phyloP scores from a whole-genome alignment of 1,284 basidiomycete species.

The Cutaneotrichosporon sp. region DNA sequence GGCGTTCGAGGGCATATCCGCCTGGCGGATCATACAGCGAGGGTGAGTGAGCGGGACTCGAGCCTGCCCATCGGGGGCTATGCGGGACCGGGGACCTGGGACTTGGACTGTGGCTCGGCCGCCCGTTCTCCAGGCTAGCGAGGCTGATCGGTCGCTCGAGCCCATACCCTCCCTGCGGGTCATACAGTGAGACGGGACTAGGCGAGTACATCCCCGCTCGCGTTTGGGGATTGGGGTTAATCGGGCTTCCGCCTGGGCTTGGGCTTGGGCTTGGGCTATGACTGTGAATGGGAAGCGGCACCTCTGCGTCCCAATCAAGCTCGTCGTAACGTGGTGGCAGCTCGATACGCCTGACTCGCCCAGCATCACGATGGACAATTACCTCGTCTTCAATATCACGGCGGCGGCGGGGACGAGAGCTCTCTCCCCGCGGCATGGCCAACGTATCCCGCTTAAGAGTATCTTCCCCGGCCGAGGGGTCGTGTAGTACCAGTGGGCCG shows the following conservation, averaged over 20 bases:
- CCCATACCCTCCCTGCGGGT: no score
- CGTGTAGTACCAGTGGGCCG: constrained; percentile 37
- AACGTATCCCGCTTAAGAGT: constrained; percentile 48
- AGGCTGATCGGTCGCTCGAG: no score
- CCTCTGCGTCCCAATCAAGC: constrained; percentile 40
- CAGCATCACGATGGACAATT: constrained; percentile 48
- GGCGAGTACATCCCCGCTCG: no score
- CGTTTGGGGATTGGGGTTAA: no score
- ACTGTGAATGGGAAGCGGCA: not conserved
- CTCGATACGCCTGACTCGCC: constrained; percentile 40
- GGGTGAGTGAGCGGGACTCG: not conserved
- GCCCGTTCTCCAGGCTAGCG: no score
- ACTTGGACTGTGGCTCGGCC: not conserved
- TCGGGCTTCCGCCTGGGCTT: no score
- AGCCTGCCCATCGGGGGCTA: not conserved
- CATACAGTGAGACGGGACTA: no score
- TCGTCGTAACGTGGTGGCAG: constrained; percentile 51
- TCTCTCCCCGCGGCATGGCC: constrained; percentile 19
- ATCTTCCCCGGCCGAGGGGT: constrained; percentile 15
- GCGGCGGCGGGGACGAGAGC: constrained; percentile 2
- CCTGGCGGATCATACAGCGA: not conserved
- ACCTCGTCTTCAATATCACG: constrained; percentile 24
- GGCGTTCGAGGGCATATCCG: not conserved
- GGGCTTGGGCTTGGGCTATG: not conserved
- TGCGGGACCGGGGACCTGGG: no score